Evolutionary conservation across 2,329 filamentous ascomycete species (phyloP), one percentile per base, ranked within the genome.

Genomic region (Penicillium sp.): DNA sequence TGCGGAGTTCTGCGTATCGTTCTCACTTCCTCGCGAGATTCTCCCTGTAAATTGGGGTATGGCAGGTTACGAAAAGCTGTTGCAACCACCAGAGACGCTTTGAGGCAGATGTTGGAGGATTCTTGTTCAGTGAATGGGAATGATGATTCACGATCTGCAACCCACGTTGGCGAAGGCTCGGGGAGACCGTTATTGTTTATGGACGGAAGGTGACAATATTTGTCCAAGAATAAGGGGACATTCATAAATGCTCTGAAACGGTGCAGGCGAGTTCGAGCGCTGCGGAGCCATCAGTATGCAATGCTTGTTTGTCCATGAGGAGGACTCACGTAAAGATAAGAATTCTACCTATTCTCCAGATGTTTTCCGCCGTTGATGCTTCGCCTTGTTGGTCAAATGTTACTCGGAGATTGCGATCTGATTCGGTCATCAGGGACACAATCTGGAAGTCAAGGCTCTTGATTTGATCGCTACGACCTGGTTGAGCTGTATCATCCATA

Each of bases 41-140:
- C 50, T 16, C 28, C 42, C 21, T 42, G 48, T 36, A 29, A 38
- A 8, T 49, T 43, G 2, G 60, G 61, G 23, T 51, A 56, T 1
- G 58, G 51, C 16, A 65, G 34, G 34, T 36, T 47, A n/a, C 53
- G 59, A 21, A 62, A 59, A 21, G 54, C 49, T 3, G 56, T 57
- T 16, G 59, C 53, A 3, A 66, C 38, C 0, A 52, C 51, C 1
- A 67, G 54, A 6, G 64, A 50, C 2, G 65, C 56, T n/a, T 65
- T 62, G 4, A 67, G 56, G 21, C 65, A 65, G 4, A 67, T 61
- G 1, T 42, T 49, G 1, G 59, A 54, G 6, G 65, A 67, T 44
- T 65, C 54, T 34, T 64, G 47, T 43, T 59, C 54, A 12, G 58
- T 63, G 45, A 66, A 66, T 1, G 65, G 64, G 15, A 66, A 65